phyloP scores from a whole-genome alignment of 495 filamentous ascomycete species.

The Annulohypoxylon stygium region DNA sequence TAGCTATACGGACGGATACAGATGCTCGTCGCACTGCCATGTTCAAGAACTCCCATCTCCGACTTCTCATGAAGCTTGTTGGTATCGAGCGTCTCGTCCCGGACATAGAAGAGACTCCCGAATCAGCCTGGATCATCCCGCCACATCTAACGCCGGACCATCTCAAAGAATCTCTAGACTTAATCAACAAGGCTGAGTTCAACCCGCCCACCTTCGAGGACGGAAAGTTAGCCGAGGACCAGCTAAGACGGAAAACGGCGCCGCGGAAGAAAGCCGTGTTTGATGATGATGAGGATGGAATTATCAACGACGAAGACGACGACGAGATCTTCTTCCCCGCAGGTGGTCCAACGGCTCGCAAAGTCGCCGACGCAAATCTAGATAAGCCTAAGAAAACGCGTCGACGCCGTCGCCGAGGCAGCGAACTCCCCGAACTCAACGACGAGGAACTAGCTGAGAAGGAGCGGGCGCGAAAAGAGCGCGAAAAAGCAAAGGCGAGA shows the following conservation, averaged over 20 bases:
- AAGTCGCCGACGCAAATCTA: constrained; percentile 60
- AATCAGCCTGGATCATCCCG: constrained; percentile 85
- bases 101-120: constrained; percentile 73
- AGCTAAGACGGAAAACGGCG: constrained; percentile 77
- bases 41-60: constrained; percentile 90
- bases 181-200: constrained; percentile 78
- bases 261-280: constrained; percentile 64
- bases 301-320: constrained; percentile 64
- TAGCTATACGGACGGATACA: constrained; percentile 75
- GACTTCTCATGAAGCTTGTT: constrained; percentile 83
- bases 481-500: constrained; percentile 72
- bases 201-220: constrained; percentile 79
- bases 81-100: constrained; percentile 77
- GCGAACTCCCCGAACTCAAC: constrained; percentile 60
- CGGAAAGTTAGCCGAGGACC: constrained; percentile 75
- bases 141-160: constrained; percentile 70
- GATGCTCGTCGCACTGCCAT: constrained; percentile 78
- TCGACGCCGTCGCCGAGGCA: constrained; percentile 54
- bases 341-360: constrained; percentile 70
- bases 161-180: constrained; percentile 69
- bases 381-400: constrained; percentile 63
- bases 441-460: constrained; percentile 59
- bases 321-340: constrained; percentile 72
- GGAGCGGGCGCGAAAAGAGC: constrained; percentile 66
- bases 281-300: constrained; percentile 73